Evolutionary conservation across 2,329 filamentous ascomycete genomes (phyloP), one percentile per base, ranked within the genome.

Genomic region (Periconia sp.): DNA sequence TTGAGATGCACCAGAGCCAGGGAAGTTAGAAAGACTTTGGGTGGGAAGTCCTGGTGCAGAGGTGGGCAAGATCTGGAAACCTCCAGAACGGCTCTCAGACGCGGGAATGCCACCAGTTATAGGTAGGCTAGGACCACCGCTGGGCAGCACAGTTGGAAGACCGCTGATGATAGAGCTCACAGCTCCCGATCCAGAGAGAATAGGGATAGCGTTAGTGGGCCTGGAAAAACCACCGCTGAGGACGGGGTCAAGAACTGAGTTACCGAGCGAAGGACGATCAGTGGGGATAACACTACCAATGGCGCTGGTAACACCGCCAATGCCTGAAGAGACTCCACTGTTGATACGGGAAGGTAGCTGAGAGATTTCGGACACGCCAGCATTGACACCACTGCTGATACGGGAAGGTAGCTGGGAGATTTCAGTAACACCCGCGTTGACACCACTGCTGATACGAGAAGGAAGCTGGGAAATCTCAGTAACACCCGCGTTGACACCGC

Each of bases 331-430:
- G 37, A 50, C 33, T 20, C 15, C 49, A 30, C 45, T 48, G 49
- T 42, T 50, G 41, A 47, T 48, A 41, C 20, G 47, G n/a, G 48
- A 52, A 20, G 46, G 45, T 31, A 52, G 45, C 23, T 35, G 49
- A 17, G 33, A 33, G 13, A 18, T 37, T 23, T 43, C 20, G 18
- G 53, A 55, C 10, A 48, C 44, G 15, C 47, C 52, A 13, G 47
- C 41, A 8, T 47, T 50, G 27, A 50, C 15, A 13, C 47, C 27
- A 44, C 45, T 45, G 52, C 45, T 49, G 35, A 55, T 19, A 33
- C 18, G 31, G 27, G 53, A 49, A 1, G 49, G 53, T 19, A 55
- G 20, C 3, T 41, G 18, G 3, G 46, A 45, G 6, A 46, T 49
- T 10, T 49, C 30, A n/a, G 52, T 51, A 15, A 43, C 8, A 17